phyloP scores from a whole-genome alignment of 2,329 filamentous ascomycete species.

The Diplodia seriata region DNA sequence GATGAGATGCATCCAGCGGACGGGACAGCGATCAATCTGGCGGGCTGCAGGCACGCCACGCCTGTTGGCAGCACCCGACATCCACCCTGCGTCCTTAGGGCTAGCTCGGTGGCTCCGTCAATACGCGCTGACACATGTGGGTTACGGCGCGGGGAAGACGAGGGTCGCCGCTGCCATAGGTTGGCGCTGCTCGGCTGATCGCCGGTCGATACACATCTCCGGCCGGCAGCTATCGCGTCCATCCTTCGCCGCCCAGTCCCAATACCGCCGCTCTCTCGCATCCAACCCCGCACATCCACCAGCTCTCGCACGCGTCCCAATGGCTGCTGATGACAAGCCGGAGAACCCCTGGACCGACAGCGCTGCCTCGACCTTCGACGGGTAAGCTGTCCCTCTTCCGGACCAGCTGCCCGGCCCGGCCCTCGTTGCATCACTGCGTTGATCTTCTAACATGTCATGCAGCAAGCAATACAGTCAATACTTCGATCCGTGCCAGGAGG shows the following conservation, averaged over 20 bases:
- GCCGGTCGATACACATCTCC: background rate
- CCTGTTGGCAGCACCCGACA: slow-evolving; percentile 1
- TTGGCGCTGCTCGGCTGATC: slow-evolving; percentile 15
- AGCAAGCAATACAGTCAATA: slow-evolving; percentile 91
- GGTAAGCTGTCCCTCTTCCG: slow-evolving; percentile 40
- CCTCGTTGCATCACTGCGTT: slow-evolving; percentile 2
- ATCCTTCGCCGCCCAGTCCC: slow-evolving; percentile 7
- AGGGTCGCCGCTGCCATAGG: background rate
- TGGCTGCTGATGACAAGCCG: slow-evolving; percentile 36
- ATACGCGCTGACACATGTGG: slow-evolving; percentile 19
- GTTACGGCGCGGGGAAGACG: background rate
- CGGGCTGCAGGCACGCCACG: background rate
- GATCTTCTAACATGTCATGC: slow-evolving; percentile 18
- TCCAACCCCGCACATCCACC: slow-evolving; percentile 19
- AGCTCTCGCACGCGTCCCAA: slow-evolving; percentile 15
- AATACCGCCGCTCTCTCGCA: slow-evolving; percentile 19
- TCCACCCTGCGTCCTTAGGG: background rate
- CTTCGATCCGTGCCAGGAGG: slow-evolving; percentile 95
- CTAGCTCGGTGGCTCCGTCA: background rate
- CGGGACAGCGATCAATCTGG: slow-evolving; percentile 20
- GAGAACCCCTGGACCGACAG: slow-evolving; percentile 43
- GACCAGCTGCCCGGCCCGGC: slow-evolving; percentile 22
- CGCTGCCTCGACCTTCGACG: slow-evolving; percentile 49
- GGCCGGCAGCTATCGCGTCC: background rate
- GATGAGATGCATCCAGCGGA: slow-evolving; percentile 3